Base-by-base conservation (phyloP, 2,329 filamentous ascomycete genomes). In the Ceratocystis smalleyi region DNA sequence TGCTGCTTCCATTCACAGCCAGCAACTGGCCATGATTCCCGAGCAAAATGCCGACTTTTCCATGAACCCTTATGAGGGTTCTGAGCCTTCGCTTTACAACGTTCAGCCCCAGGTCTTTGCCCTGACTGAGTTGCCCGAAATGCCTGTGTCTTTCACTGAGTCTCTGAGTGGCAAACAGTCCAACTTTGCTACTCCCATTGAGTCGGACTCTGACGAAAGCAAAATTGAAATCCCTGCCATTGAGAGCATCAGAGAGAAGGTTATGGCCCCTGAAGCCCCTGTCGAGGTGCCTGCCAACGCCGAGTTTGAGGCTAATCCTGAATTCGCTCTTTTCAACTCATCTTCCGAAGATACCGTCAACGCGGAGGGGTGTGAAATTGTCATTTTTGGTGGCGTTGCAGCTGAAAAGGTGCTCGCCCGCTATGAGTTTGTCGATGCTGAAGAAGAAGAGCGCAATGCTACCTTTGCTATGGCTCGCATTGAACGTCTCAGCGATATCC, bases 1-100 rank as follows among this genome's bases (percentile, higher is more conserved):
- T 68, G 74, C 76, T 49, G 75, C 79, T 64, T 78, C 79, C 64
- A 78, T 81, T 64, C 78, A 81, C 54, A 74, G 77, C 67, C 79
- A 83, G 62, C 81, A 85, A 68, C 86, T 91, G 81, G 83, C 87
- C 65, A 87, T 91, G 81, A 84, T 95, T 59, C 89, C 90, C 1
- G 90, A 95, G 75, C 84, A 88, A 69, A 79, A 77, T 62, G 79
- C 91, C 74, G 88, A 95, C 70, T 85, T 91, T 70, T 83, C 85
- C 63, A 82, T 87, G 75, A 80, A 94, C n/a, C 77, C 72, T 68
- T 73, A 91, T 57, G 81, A 81, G 70, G 72, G 75, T 63, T 64
- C 65, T 32, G 65, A 66, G 47, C 73, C 76, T 64, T 77, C 77
- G 66, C 71, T 71, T 55, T 84, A 80, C 73, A 79, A 77, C 72